Conservation (phyloP, 2,329 filamentous ascomycete species). For the Pseudogymnoascus sp. region DNA sequence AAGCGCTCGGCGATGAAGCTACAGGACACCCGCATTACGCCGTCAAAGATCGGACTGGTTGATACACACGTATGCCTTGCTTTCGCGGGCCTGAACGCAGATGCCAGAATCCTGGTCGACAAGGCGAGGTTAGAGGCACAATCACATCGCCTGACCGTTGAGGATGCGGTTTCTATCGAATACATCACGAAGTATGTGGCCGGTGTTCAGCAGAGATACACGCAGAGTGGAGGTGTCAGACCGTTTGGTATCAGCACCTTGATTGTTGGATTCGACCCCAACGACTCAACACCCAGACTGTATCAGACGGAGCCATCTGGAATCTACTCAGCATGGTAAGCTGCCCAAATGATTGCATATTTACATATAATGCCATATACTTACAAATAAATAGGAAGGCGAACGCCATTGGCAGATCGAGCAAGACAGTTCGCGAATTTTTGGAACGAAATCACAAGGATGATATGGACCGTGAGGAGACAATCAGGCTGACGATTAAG, state of each 20-base stretch:
- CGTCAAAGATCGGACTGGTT: slow-evolving; percentile 94
- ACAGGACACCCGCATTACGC: slow-evolving; percentile 97
- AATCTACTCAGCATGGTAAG: slow-evolving; percentile 96
- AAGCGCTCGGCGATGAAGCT: slow-evolving; percentile 99
- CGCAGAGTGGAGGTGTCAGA: slow-evolving; percentile 93
- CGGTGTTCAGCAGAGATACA: slow-evolving; percentile 96
- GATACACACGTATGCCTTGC: slow-evolving; percentile 95
- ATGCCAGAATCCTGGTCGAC: slow-evolving; percentile 95
- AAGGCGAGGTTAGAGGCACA: slow-evolving; percentile 96
- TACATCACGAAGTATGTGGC: slow-evolving; percentile 99
- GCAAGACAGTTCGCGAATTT: slow-evolving; percentile 98
- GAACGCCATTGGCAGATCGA: slow-evolving; percentile 94
- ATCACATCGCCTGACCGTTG: slow-evolving; percentile 91
- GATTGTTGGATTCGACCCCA: slow-evolving; percentile 96
- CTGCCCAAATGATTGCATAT: slow-evolving; percentile 13
- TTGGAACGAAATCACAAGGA: slow-evolving; percentile 98
- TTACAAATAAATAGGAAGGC: slow-evolving; percentile 65
- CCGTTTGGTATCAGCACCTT: slow-evolving; percentile 98
- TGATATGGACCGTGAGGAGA: slow-evolving; percentile 91
- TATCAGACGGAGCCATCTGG: slow-evolving; percentile 99
- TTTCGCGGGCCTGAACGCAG: slow-evolving; percentile 94
- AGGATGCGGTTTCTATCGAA: slow-evolving; percentile 95
- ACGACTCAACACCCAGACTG: slow-evolving; percentile 76
- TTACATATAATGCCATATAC: background rate
- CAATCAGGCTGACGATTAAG: slow-evolving; percentile 95